A percentile compares a stretch with the other conserved stretches of the same genome.
Conservation (phyloP, 2,329 filamentous ascomycete species). For the Scortechinia acanthostroma region DNA sequence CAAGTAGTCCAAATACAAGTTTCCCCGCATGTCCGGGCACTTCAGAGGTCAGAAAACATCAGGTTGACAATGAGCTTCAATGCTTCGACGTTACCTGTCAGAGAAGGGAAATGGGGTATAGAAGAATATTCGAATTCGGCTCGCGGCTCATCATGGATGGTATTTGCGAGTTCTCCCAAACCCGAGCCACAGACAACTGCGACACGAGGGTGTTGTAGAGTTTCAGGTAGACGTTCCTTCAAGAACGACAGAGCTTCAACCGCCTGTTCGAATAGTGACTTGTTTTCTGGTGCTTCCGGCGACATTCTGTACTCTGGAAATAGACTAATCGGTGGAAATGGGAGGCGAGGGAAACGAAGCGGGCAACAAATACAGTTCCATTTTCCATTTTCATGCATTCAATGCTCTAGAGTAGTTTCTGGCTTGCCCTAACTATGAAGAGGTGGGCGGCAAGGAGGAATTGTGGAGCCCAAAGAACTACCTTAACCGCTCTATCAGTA, state of each 20-base stretch:
- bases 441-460: too few species aligned
- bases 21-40: constrained; percentile 57
- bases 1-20: constrained; percentile 54
- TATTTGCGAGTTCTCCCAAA: constrained; percentile 49
- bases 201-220: constrained; percentile 42
- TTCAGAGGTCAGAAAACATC: constrained; percentile 7
- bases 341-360: too few species aligned
- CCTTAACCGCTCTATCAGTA: too few species aligned
- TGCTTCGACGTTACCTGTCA: constrained; percentile 39
- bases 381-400: too few species aligned
- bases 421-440: too few species aligned
- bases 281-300: background rate
- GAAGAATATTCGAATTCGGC: constrained; percentile 46
- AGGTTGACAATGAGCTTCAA: background rate
- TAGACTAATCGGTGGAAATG: too few species aligned
- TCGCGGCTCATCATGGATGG: constrained; percentile 37
- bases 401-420: too few species aligned
- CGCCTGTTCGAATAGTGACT: constrained; percentile 26
- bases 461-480: too few species aligned
- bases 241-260: constrained; percentile 41
- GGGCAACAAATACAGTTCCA: too few species aligned
- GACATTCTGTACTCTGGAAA: too few species aligned
- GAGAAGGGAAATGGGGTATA: constrained; percentile 53
- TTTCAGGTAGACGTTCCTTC: constrained; percentile 34
- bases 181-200: constrained; percentile 62